Base-by-base conservation (phyloP, 2,329 filamentous ascomycete species). In the Pseudogymnoascus sp. region DNA sequence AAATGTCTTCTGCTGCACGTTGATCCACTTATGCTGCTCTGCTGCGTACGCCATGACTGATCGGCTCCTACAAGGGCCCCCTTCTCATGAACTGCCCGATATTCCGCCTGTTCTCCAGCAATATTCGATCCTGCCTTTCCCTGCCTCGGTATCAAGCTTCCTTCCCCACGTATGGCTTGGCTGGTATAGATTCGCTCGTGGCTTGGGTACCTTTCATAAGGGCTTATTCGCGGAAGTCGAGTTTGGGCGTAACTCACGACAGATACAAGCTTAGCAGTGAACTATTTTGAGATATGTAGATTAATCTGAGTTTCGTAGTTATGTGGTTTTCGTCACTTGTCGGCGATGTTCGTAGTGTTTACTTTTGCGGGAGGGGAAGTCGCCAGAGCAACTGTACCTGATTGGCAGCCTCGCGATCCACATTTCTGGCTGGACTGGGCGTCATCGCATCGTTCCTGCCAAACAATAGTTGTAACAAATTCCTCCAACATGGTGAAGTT, bases 1-100 rank as follows among this genome's bases (percentile, higher is more conserved):
- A 77, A 99, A 99, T 29, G 94, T 99, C 83, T 97, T 99, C 77
- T 97, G 89, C 80, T 97, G 93, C 77, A 96, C 92, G 73, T 81
- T 86, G 70, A 88, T 82, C 85, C 85, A 88, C 74, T 81, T 80
- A 74, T 87, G 83, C 76, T 87, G 83, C 73, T 85, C 83, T 55
- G 81, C 77, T 55, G 81, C 77, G 74, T 79, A 84, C 63, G 83
- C 84, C 85, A 87, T 88, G 74, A 14, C 49, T 55, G n/a, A 21
- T 21, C 29, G 49, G 29, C 49, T 55, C 11, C 6, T 19, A 5
- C 10, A 55, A 35, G 49, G 29, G 2, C 4, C 49, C 49, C 16
- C 49, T 55, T 55, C 16, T 35, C 29, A 55, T 33, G 3, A 55
- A 55, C 49, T 35, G 16, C 29, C 31, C 16, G 6, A 55, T 55